Conservation (phyloP, 345 rosid genomes). For the Citrus hindsii region DNA sequence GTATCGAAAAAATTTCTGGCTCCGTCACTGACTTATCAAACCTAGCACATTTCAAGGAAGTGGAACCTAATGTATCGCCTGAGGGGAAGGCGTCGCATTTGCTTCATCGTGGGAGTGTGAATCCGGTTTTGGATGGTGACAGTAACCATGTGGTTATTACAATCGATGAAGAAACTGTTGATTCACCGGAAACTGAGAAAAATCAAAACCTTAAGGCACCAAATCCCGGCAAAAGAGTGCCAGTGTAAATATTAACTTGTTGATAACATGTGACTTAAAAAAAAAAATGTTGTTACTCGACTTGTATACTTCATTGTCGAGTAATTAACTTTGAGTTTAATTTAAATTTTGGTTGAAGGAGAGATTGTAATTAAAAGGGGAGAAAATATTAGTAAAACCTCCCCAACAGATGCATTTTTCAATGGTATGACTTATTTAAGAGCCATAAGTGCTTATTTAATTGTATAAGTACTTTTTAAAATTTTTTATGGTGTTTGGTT, state of each 20-base stretch:
- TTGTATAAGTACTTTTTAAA: no score
- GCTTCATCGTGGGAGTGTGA: slow-evolving; percentile 56
- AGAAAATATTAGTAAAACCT: slow-evolving; percentile 8
- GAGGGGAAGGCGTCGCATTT: slow-evolving; percentile 36
- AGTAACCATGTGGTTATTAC: slow-evolving; percentile 35
- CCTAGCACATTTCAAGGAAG: slow-evolving; percentile 49
- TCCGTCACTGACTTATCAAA: slow-evolving; percentile 51
- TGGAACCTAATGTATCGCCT: slow-evolving; percentile 31
- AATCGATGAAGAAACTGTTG: slow-evolving; percentile 28
- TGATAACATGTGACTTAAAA: neutral
- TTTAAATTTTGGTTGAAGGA: neutral
- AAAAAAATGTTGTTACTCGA: neutral
- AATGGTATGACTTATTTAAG: no score
- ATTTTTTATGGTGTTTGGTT: no score
- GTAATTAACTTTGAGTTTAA: neutral
- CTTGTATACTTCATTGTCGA: neutral
- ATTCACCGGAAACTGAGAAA: slow-evolving; percentile 30
- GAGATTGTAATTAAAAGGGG: neutral
- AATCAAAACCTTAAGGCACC: slow-evolving; percentile 15
- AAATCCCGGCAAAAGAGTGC: neutral
- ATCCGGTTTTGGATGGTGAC: slow-evolving; percentile 43
- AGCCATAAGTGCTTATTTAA: no score
- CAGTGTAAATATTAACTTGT: slow-evolving; percentile 29
- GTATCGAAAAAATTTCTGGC: slow-evolving; percentile 46
- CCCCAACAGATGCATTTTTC: neutral